Base-by-base conservation (phyloP, 83 land plant species). In the Picea mariana region DNA sequence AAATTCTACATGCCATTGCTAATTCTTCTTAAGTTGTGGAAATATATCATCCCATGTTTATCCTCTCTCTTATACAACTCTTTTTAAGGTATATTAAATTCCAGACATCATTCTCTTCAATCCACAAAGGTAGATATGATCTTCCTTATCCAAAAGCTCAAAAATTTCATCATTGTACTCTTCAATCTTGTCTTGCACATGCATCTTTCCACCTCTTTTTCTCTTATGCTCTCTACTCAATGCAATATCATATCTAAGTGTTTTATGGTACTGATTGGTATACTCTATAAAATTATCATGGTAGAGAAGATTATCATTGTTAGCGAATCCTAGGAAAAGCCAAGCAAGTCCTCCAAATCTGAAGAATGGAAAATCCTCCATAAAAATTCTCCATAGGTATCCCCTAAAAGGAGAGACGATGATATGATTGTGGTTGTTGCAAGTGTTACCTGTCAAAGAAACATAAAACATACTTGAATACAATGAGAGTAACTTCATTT, bases 311-410 rank as follows among this genome's bases (percentile, higher is more conserved):
- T 3, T 34, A 34, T 34, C 98, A 16, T 88, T 79, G 87, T 97
- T 97, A 66, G 99, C 99, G 61, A 97, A 98, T 3, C 99, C 99
- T 34, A 97, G 88, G 88, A 97, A 97, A n/a, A 97, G 97, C 98
- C 97, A 94, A 38, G 99, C 89, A 67, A 97, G 91, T 18, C 99
- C 99, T 58, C 81, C 81, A 77, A 95, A 97, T 63, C 88, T 89
- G 90, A 81, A 34, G 34, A 3, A 34, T 34, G 34, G 34, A 34
- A 34, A 2, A 34, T 34, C 34, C 34, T 34, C 34, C 99, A 97
- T 95, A 86, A 97, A 97, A 98, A 97, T 95, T 17, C 99, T 89
- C 49, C 99, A 89, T 52, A 97, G 89, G 84, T 95, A 97, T 71
- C 92, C 95, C 77, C 97, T 87, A 87, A 71, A 97, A 13, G 99